Percentiles rank a stretch among this genome's conserved stretches.
Evolutionary conservation across 2,329 filamentous ascomycete species (phyloP).

Genomic region (Colletotrichum nymphaeae): DNA sequence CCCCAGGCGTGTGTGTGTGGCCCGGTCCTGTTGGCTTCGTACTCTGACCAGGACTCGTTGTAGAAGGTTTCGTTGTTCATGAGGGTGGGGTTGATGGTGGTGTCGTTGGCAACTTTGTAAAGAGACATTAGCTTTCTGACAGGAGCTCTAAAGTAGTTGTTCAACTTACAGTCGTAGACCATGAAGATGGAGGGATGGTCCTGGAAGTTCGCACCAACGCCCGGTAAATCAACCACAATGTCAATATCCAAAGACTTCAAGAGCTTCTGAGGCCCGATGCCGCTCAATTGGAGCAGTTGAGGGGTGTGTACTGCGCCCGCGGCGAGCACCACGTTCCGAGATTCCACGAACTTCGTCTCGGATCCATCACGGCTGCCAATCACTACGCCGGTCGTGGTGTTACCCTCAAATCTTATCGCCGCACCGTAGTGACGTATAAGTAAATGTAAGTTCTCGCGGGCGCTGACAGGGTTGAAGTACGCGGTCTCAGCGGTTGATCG

Average conservation of each 20-base stretch:
- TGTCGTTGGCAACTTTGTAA: constrained; percentile 21
- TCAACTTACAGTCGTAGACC: constrained; percentile 44
- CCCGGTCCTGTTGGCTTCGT: constrained; percentile 38
- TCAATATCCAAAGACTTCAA: constrained; percentile 57
- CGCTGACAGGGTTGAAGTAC: constrained; percentile 37
- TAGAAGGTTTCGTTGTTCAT: constrained; percentile 40
- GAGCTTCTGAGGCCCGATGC: constrained; percentile 59
- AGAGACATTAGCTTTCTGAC: not conserved
- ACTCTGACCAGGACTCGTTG: constrained; percentile 39
- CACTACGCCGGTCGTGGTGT: constrained; percentile 48
- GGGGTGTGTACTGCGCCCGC: constrained; percentile 65
- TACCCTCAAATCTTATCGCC: constrained; percentile 43
- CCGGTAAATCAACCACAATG: constrained; percentile 66
- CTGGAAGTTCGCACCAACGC: constrained; percentile 46
- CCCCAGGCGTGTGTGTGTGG: constrained; percentile 40
- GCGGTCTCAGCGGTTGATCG: constrained; percentile 39
- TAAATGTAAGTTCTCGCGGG: constrained; percentile 37
- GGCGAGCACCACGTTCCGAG: constrained; percentile 45
- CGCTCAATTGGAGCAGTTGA: constrained; percentile 67
- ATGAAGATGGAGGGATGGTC: constrained; percentile 49
- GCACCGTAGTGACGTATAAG: constrained; percentile 40
- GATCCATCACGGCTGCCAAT: constrained; percentile 31
- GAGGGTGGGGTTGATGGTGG: constrained; percentile 24
- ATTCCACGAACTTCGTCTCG: constrained; percentile 14
- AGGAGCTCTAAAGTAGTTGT: not conserved